phyloP scores from a whole-genome alignment of 2,329 filamentous ascomycete genomes.

The Rutstroemia sp. region DNA sequence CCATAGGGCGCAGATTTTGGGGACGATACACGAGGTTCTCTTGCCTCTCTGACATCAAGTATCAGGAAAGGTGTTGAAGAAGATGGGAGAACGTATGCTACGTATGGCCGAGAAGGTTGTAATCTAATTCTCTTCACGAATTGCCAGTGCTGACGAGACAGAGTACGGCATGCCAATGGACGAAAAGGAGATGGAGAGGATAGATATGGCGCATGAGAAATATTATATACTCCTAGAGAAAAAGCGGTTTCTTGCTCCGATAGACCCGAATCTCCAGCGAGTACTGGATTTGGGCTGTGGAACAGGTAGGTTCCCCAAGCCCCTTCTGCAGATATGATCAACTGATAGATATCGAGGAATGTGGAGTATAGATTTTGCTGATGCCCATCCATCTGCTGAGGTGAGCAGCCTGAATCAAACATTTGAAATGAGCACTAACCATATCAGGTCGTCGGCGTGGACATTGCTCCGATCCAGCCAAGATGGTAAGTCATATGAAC shows the following conservation, averaged over 20 bases:
- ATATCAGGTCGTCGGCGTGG: slow-evolving; percentile 15
- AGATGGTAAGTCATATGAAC: slow-evolving; percentile 12
- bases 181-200: slow-evolving; percentile 34
- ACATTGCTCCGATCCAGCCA: slow-evolving; percentile 23
- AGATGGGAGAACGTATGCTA: slow-evolving; percentile 23
- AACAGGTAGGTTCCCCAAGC: slow-evolving; percentile 1
- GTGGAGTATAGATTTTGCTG: slow-evolving; percentile 24
- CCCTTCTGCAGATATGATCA: slow-evolving; percentile 18
- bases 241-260: slow-evolving; percentile 22
- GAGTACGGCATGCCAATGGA: slow-evolving; percentile 32
- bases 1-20: background rate
- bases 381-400: slow-evolving; percentile 27
- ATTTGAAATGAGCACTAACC: background rate
- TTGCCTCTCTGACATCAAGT: slow-evolving; percentile 17
- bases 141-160: background rate
- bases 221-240: slow-evolving; percentile 25
- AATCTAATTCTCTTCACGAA: background rate
- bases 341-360: slow-evolving; percentile 15
- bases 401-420: slow-evolving; percentile 25
- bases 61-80: slow-evolving; percentile 20
- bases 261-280: slow-evolving; percentile 25
- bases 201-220: slow-evolving; percentile 35
- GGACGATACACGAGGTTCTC: slow-evolving; percentile 11
- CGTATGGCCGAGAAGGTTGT: slow-evolving; percentile 15
- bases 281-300: slow-evolving; percentile 32